Conservation (phyloP, 2,329 filamentous ascomycete species). For the Emergomyces orientalis region DNA sequence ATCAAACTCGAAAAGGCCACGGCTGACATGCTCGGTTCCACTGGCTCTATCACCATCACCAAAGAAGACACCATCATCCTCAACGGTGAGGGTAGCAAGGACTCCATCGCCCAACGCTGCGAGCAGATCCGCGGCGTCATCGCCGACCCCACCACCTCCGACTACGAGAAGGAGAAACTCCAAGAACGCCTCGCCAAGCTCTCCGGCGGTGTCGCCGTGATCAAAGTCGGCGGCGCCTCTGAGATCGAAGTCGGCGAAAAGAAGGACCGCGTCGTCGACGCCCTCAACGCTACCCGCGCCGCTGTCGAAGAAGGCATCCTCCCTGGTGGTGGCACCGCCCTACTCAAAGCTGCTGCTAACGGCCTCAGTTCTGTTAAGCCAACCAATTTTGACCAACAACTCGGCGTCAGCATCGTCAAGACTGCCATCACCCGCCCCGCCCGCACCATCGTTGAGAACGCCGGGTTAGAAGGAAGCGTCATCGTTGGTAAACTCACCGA, state of each 20-base stretch:
- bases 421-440: conserved; percentile 94
- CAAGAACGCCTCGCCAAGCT: conserved; percentile 99
- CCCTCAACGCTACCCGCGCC: conserved; percentile 92
- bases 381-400: conserved; percentile 97
- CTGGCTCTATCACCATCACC: conserved; percentile 97
- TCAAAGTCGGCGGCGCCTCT: conserved; percentile 95
- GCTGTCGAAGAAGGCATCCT: conserved; percentile 99
- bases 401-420: conserved; percentile 95
- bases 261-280: conserved; percentile 99
- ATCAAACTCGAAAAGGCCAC: conserved; percentile 99
- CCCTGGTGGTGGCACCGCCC: conserved; percentile 92
- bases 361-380: conserved; percentile 75
- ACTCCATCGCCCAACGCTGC: conserved; percentile 84
- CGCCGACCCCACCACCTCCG: conserved; percentile 82
- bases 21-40: conserved; percentile 89
- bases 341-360: conserved; percentile 93
- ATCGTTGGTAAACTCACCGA: conserved; percentile 97
- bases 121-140: conserved; percentile 99
- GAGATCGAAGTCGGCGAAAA: conserved; percentile 99
- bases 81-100: conserved; percentile 94
- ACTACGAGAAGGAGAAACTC: conserved; percentile 99
- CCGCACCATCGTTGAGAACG: conserved; percentile 94
- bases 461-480: conserved; percentile 88
- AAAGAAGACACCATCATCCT: conserved; percentile 99
- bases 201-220: conserved; percentile 96